Percentiles rank a stretch among this genome's conserved stretches.
Conservation (phyloP, 2,329 filamentous ascomycete species). For the Aciculosporium take region DNA sequence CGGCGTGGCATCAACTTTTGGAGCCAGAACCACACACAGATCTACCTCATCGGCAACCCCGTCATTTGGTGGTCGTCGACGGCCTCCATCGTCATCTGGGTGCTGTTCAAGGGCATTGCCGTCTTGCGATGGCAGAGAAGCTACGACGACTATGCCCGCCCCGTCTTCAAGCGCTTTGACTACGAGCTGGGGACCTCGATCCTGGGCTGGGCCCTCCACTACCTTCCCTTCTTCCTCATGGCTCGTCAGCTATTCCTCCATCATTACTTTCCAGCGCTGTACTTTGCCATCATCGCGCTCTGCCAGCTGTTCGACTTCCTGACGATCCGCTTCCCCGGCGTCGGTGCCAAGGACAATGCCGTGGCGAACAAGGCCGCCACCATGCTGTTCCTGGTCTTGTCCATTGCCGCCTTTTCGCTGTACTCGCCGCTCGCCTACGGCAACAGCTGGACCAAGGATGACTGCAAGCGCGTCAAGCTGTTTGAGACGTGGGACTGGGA, state of each 20-base stretch:
- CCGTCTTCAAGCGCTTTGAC: constrained; percentile 89
- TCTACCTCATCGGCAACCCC: constrained; percentile 92
- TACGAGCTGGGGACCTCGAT: constrained; percentile 88
- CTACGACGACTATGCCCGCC: constrained; percentile 69
- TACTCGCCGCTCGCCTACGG: constrained; percentile 86
- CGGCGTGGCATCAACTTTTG: constrained; percentile 98
- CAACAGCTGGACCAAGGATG: constrained; percentile 79
- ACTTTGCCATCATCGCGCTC: constrained; percentile 82
- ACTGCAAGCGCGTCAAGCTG: constrained; percentile 79
- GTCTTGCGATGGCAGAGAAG: constrained; percentile 89
- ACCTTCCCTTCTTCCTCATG: constrained; percentile 98
- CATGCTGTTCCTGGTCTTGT: constrained; percentile 58
- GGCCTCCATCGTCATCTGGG: constrained; percentile 60
- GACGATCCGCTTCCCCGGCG: constrained; percentile 54
- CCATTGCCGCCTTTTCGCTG: constrained; percentile 64
- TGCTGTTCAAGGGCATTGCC: constrained; percentile 74
- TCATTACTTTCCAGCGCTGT: constrained; percentile 94
- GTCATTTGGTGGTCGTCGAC: constrained; percentile 90
- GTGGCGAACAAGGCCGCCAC: constrained; percentile 61
- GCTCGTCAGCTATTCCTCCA: constrained; percentile 94
- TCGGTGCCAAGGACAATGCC: constrained; percentile 53
- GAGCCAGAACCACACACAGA: constrained; percentile 85
- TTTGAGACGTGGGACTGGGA: constrained; percentile 93
- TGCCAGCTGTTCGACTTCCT: constrained; percentile 82
- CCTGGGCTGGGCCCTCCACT: constrained; percentile 92